phyloP scores from a whole-genome alignment of 192 early-diverging fungal genomes.

The Backusella parvicylindrica region DNA sequence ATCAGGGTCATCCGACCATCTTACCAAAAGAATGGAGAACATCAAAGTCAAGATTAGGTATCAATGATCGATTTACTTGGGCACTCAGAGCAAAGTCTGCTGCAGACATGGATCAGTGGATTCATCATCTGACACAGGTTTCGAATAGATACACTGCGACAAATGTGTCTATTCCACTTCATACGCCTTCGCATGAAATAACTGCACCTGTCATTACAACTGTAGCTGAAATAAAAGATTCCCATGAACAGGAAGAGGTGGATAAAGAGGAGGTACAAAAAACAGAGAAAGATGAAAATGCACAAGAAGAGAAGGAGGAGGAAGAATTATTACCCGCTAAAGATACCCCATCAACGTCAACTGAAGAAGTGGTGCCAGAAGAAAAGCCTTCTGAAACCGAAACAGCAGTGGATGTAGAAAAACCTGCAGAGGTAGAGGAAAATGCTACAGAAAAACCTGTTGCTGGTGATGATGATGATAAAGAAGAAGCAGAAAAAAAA shows the following conservation, averaged over 20 bases:
- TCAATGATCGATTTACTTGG: not conserved
- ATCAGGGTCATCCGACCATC: not conserved
- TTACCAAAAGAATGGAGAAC: slow-evolving; percentile 8
- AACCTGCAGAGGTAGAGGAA: not conserved
- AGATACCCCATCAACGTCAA: not conserved
- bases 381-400: not conserved
- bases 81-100: slow-evolving; percentile 20
- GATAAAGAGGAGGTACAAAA: too few species aligned
- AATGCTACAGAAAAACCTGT: too few species aligned
- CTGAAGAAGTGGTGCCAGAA: not conserved
- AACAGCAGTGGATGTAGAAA: not conserved
- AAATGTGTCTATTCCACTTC: not conserved
- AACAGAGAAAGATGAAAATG: not conserved
- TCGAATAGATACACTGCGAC: not conserved
- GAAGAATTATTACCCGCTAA: not conserved
- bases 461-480: not conserved
- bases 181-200: not conserved
- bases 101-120: slow-evolving; percentile 22
- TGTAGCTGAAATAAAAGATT: not conserved
- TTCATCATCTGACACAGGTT: slow-evolving; percentile 2
- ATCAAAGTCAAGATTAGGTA: not conserved
- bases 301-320: not conserved
- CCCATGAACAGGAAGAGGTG: not conserved
- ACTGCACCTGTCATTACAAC: not conserved
- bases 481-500: not conserved